phyloP scores from a whole-genome alignment of 176 grass and related monocot species.

The Poa annua region DNA sequence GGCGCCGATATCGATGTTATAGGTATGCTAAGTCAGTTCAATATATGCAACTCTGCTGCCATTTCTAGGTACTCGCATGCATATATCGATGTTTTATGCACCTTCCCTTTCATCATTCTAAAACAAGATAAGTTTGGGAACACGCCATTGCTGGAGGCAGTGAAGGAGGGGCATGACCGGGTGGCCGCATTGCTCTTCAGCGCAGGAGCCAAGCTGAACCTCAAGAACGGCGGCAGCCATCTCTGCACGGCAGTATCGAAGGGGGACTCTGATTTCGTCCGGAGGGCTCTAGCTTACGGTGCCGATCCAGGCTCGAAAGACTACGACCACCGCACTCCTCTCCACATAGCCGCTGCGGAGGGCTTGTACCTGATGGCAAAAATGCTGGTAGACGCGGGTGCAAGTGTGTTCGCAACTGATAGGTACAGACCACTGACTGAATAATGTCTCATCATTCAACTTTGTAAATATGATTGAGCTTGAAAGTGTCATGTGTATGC shows the following conservation, averaged over 20 bases:
- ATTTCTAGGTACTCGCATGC: background rate
- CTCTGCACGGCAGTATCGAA: constrained; percentile 69
- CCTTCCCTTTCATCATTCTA: background rate
- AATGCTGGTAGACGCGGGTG: constrained; percentile 72
- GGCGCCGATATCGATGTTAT: constrained; percentile 70
- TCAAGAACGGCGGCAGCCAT: constrained; percentile 65
- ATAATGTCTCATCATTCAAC: background rate
- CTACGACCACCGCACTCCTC: constrained; percentile 84
- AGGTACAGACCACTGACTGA: constrained; percentile 49
- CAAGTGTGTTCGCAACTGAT: constrained; percentile 77
- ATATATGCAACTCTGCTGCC: background rate
- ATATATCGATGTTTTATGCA: background rate
- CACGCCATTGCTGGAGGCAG: constrained; percentile 82
- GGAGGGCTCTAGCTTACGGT: constrained; percentile 60
- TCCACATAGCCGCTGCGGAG: constrained; percentile 86
- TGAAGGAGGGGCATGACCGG: constrained; percentile 72
- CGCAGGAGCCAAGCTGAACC: constrained; percentile 62
- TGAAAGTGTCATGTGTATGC: background rate
- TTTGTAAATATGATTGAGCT: background rate
- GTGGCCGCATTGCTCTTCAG: constrained; percentile 68
- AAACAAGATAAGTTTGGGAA: constrained; percentile 83
- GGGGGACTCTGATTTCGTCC: constrained; percentile 84
- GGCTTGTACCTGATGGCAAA: constrained; percentile 77
- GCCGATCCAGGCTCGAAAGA: constrained; percentile 70
- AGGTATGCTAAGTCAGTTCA: constrained; percentile 46